Evolutionary conservation across 345 rosid species (phyloP), one percentile per base, ranked within the genome.

Genomic region (Cochlearia excelsa): DNA sequence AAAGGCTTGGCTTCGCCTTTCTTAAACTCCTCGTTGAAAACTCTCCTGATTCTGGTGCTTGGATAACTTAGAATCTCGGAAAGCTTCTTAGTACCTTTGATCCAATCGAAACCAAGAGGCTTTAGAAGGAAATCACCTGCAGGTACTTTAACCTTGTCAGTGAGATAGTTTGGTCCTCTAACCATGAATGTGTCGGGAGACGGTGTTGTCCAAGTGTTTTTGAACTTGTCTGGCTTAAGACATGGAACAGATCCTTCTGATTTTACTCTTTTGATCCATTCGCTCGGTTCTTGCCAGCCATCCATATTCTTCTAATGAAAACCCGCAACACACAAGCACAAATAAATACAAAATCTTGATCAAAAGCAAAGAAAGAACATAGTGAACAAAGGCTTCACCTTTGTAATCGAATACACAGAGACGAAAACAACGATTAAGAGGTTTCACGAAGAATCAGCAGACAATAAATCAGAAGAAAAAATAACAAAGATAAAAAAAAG

Each of bases 81-180:
- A 26, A 83, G 71, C 75, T 88, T 88, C 2, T 70, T 41, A 52
- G 91, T 70, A 37, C 88, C 81, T 78, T 80, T 88, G 8, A 93
- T 66, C 99, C 97, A 93, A 51, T 93, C 99, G 31, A 93, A 92
- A 28, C 86, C 99, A 0, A 86, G 69, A 78, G 95, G 95, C 74
- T 76, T 79, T 50, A 93, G 75, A 70, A 85, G 86, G 75, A 72
- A 92, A 31, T 80, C 83, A 3, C 79, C 82, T 31, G 84, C 97
- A 6, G 87, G 91, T 64, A 86, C 69, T 79, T 93, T 93, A 57
- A 80, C 79, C 66, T 74, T 82, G 66, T 74, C 84, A 53, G 82
- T 78, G 41, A 88, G 60, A 67, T 93, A 93, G 1, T 81, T 81
- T 26, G 99, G 94, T 51, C 99, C 97, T 69, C 99, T 81, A 27